Percentiles rank a stretch among this genome's conserved stretches.
Evolutionary conservation across 1,284 basidiomycete species (phyloP).

Genomic region (Ceratobasidium sp.): DNA sequence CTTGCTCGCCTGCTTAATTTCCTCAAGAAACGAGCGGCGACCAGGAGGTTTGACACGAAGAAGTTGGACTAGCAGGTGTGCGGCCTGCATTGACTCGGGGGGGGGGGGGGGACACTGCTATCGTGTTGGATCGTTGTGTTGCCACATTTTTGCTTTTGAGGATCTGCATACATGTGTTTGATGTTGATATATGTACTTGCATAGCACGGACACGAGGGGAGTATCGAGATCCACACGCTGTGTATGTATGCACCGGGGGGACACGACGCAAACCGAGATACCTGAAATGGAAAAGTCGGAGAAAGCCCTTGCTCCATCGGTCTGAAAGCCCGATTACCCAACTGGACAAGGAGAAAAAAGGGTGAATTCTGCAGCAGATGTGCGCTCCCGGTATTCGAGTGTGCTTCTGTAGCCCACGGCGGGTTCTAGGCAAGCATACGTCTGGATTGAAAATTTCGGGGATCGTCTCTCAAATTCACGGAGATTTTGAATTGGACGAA

Average conservation of each 20-base stretch:
- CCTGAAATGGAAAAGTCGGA: not conserved
- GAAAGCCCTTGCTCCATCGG: constrained; percentile 8
- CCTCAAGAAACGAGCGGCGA: constrained; percentile 36
- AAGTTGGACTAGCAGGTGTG: constrained; percentile 8
- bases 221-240: not conserved
- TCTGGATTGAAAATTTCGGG: not conserved
- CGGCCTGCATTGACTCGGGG: not conserved
- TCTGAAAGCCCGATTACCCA: constrained; percentile 11
- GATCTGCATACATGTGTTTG: not conserved
- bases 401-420: not conserved
- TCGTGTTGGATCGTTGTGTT: not conserved
- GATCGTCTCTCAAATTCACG: not conserved
- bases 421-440: not conserved
- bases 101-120: not conserved
- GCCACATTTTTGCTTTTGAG: not conserved
- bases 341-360: not conserved
- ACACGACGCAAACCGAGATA: not conserved
- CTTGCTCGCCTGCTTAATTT: constrained; percentile 49
- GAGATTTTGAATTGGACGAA: too few species aligned
- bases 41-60: constrained; percentile 23
- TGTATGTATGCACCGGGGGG: not conserved
- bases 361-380: not conserved
- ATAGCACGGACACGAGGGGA: not conserved
- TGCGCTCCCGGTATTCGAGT: constrained; percentile 3
- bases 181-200: not conserved